phyloP scores from a whole-genome alignment of 2,329 filamentous ascomycete genomes.

The Fusarium sambucinum region DNA sequence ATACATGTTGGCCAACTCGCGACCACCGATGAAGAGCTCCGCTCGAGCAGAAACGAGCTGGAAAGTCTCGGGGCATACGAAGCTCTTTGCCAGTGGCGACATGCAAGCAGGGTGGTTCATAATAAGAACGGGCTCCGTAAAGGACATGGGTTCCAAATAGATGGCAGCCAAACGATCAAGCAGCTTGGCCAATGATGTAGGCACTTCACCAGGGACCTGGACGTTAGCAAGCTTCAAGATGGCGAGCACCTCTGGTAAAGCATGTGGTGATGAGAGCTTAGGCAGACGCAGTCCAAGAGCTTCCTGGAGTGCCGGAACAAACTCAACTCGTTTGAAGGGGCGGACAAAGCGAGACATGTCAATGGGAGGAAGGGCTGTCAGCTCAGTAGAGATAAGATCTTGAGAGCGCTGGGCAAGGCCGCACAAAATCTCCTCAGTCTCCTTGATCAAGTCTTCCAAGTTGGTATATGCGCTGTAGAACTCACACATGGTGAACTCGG shows the following conservation, averaged over 20 bases:
- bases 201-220: constrained; percentile 74
- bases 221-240: constrained; percentile 68
- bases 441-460: constrained; percentile 77
- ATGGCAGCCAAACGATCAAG: constrained; percentile 82
- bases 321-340: constrained; percentile 78
- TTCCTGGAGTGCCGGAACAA: constrained; percentile 82
- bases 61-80: constrained; percentile 72
- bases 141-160: constrained; percentile 83
- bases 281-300: constrained; percentile 75
- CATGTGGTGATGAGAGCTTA: constrained; percentile 66
- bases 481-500: constrained; percentile 97
- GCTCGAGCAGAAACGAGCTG: constrained; percentile 85
- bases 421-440: constrained; percentile 78
- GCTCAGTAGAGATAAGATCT: constrained; percentile 58
- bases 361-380: constrained; percentile 61
- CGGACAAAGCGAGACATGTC: constrained; percentile 62
- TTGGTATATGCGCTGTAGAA: constrained; percentile 92
- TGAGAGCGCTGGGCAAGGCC: constrained; percentile 67
- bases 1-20: constrained; percentile 95
- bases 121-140: constrained; percentile 80
- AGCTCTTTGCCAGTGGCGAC: constrained; percentile 91
- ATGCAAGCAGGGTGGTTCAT: constrained; percentile 90
- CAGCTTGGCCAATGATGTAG: constrained; percentile 71
- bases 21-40: constrained; percentile 83
- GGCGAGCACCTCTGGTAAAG: constrained; percentile 68